Evolutionary conservation across 768 basidiomycete species (phyloP).

Genomic region (Jaapia argillacea): DNA sequence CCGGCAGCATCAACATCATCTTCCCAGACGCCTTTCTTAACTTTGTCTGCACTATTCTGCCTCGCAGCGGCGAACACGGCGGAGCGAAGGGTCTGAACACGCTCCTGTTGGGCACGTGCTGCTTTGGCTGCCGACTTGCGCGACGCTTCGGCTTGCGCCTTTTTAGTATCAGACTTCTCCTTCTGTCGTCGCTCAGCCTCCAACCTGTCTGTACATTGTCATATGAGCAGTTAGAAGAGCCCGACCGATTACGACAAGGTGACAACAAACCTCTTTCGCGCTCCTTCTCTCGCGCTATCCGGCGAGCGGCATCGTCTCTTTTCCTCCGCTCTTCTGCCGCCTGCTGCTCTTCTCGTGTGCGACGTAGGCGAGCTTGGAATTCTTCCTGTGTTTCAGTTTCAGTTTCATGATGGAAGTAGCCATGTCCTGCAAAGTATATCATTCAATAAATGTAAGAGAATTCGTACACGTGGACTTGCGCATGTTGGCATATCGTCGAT

Average conservation of each 20-base stretch:
- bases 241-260: slow-evolving; percentile 1
- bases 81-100: slow-evolving; percentile 47
- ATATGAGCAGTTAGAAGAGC: slow-evolving; percentile 4
- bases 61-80: slow-evolving; percentile 59
- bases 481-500: slow-evolving; percentile 14
- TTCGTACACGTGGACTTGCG: slow-evolving; percentile 15
- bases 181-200: slow-evolving; percentile 51
- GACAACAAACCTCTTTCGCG: slow-evolving; percentile 27
- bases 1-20: slow-evolving; percentile 62
- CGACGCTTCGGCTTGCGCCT: slow-evolving; percentile 39
- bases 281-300: slow-evolving; percentile 31
- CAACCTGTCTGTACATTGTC: slow-evolving; percentile 34
- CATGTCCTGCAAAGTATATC: neutral
- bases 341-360: slow-evolving; percentile 41
- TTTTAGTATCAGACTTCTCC: slow-evolving; percentile 42
- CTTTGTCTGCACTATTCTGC: slow-evolving; percentile 35
- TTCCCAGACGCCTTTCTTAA: slow-evolving; percentile 62
- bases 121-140: slow-evolving; percentile 42
- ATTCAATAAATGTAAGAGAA: neutral
- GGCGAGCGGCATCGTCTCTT: slow-evolving; percentile 37
- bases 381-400: slow-evolving; percentile 46
- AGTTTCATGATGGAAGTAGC: neutral
- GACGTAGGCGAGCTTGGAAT: slow-evolving; percentile 40
- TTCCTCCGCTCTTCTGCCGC: slow-evolving; percentile 43
- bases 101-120: slow-evolving; percentile 34